Evolutionary conservation across 345 rosid species (phyloP).

Genomic region (Eucalyptus marginata): DNA sequence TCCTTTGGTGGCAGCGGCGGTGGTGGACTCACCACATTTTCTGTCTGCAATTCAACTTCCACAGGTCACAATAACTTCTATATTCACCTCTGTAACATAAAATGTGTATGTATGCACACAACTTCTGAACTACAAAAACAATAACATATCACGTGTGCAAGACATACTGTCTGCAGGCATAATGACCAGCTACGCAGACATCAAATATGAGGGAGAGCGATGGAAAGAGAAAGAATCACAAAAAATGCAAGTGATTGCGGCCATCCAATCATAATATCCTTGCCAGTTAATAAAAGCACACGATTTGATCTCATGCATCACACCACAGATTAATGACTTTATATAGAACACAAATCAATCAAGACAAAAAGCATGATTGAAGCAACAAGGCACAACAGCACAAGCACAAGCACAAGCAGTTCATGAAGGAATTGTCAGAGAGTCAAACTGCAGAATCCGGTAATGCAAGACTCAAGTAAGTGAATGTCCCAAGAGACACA

Average conservation of each 20-base stretch:
- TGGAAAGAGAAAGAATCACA: not conserved
- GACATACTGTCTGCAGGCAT: not conserved
- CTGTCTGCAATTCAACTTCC: conserved; percentile 12
- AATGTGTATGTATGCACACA: not conserved
- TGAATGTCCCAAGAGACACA: not conserved
- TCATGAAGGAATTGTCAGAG: not conserved
- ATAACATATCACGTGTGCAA: not conserved
- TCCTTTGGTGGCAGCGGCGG: conserved; percentile 45
- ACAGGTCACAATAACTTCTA: not conserved
- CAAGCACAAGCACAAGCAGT: not conserved
- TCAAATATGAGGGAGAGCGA: not conserved
- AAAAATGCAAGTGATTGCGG: not conserved
- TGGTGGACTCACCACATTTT: not conserved
- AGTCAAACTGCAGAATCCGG: not conserved
- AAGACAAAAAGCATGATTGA: not conserved
- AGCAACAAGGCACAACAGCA: not conserved
- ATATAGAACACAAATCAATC: not conserved
- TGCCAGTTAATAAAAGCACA: not conserved
- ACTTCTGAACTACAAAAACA: not conserved
- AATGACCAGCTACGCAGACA: not conserved
- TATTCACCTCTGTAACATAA: not conserved
- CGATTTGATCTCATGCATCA: not conserved
- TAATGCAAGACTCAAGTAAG: not conserved
- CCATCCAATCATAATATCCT: not conserved
- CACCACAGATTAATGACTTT: not conserved